phyloP scores from a whole-genome alignment of 495 filamentous ascomycete genomes.

The Ascobolus immersus region DNA sequence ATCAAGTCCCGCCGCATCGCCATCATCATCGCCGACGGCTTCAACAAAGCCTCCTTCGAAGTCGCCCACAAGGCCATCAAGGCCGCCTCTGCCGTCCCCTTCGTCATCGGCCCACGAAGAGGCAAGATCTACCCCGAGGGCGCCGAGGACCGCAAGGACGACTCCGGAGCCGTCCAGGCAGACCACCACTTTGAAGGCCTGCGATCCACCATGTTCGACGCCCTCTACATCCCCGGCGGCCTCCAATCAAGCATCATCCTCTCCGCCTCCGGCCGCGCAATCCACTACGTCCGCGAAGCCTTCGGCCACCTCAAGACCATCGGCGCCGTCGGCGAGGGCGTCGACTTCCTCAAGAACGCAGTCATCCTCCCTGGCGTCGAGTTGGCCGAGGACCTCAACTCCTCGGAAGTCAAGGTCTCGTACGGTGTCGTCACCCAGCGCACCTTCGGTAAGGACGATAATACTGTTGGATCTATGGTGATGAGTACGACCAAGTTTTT shows the following conservation, averaged over 20 bases:
- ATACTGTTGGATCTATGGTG: conserved; percentile 24
- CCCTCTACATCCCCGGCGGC: conserved; percentile 56
- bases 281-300: conserved; percentile 67
- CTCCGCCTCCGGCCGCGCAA: conserved; percentile 43
- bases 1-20: conserved; percentile 50
- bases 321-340: conserved; percentile 54
- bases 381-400: conserved; percentile 11
- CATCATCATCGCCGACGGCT: conserved; percentile 62
- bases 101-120: conserved; percentile 41
- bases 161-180: conserved; percentile 26
- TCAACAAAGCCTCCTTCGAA: conserved; percentile 37
- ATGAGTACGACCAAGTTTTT: conserved; percentile 24
- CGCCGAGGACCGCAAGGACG: conserved; percentile 4
- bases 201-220: conserved; percentile 70
- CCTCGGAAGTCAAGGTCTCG: conserved; percentile 29
- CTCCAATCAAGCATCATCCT: conserved; percentile 32
- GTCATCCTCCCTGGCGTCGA: conserved; percentile 11
- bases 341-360: conserved; percentile 24
- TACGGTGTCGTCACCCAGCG: conserved; percentile 47
- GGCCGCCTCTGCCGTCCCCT: conserved; percentile 37
- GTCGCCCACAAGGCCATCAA: conserved; percentile 36
- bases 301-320: conserved; percentile 76
- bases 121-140: conserved; percentile 31
- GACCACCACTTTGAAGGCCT: conserved; percentile 64
- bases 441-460: conserved; percentile 18